Evolutionary conservation across 2,329 filamentous ascomycete genomes (phyloP), one percentile per base, ranked within the genome.

Genomic region (Scedosporium aurantiacum): DNA sequence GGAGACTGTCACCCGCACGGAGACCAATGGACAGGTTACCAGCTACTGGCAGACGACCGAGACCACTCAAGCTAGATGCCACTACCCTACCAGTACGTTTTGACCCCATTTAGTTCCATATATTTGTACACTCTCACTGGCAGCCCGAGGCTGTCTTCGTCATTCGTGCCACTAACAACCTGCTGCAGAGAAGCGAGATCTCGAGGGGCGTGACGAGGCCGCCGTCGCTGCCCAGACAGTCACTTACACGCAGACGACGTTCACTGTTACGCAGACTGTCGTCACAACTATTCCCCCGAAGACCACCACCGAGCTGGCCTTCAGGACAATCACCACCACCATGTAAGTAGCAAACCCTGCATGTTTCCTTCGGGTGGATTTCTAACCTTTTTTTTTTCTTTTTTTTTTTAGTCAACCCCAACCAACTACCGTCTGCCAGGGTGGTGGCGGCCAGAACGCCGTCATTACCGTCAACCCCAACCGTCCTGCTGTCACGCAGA

Each of bases 191-290:
- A 60, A 63, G 43, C 60, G 62, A 58, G 21, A 60, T 60, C 63
- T 66, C 60, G 43, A 62, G 57, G 21, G 63, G 63, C 61, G 63
- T 52, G 16, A 62, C 4, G 61, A 62, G 32, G 67, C 64, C 5
- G 67, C 67, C 8, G 65, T 72, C 55, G 68, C 69, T 41, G 69
- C 71, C 7, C 69, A 70, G 8, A 75, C 72, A 0, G 68, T 73
- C 21, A 75, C 73, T 0, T 66, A 70, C 58, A 75, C 73, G 4
- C 69, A 75, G 61, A 75, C 73, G 1, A 74, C 70, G 5, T 68
- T 62, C 45, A 72, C 70, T 2, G 68, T 75, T 32, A 75, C 72
- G 2, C 70, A 70, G 63, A 75, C 72, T 0, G 64, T 66, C 5
- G 63, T 71, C 18, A 75, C 73, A 2, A 71, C 71, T 1, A 61